Evolutionary conservation across 768 basidiomycete genomes (phyloP).

Genomic region (Pholiota conissans): DNA sequence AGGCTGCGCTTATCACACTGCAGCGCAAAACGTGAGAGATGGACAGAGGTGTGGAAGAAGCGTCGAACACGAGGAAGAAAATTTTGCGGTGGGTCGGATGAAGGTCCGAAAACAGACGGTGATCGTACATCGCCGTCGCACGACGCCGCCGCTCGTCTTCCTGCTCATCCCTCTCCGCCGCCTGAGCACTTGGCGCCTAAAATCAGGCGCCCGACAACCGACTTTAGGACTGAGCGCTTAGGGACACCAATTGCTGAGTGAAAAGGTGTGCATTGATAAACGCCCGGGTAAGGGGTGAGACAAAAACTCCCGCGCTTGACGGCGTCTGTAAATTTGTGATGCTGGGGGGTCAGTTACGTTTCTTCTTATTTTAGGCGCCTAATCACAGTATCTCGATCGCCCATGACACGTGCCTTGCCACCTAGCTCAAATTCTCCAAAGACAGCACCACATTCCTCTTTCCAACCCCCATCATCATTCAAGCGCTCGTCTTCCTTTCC

Average conservation of each 20-base stretch:
- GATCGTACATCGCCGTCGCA: background rate
- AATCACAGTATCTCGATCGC: background rate
- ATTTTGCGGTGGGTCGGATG: slow-evolving; percentile 5
- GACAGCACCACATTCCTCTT: slow-evolving; percentile 6
- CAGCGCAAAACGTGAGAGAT: background rate
- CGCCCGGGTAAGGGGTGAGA: background rate
- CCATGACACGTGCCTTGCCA: slow-evolving; percentile 6
- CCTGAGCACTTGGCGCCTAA: background rate
- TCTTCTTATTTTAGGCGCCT: slow-evolving; percentile 13
- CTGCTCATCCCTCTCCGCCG: background rate
- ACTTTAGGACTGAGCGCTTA: background rate
- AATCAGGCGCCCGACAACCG: background rate
- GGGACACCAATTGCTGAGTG: background rate
- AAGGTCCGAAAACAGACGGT: slow-evolving; percentile 11
- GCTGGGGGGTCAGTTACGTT: slow-evolving; percentile 4
- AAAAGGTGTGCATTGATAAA: background rate
- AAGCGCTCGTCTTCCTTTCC: slow-evolving; percentile 15
- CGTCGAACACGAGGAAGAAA: slow-evolving; percentile 8
- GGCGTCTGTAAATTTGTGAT: slow-evolving; percentile 3
- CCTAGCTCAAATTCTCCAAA: slow-evolving; percentile 1
- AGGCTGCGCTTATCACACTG: background rate
- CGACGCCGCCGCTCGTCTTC: background rate
- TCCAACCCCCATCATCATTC: slow-evolving; percentile 11
- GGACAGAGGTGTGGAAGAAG: background rate
- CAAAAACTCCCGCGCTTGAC: background rate